Base-by-base conservation (phyloP, 1,284 basidiomycete genomes). In the Meira miltonrushii region DNA sequence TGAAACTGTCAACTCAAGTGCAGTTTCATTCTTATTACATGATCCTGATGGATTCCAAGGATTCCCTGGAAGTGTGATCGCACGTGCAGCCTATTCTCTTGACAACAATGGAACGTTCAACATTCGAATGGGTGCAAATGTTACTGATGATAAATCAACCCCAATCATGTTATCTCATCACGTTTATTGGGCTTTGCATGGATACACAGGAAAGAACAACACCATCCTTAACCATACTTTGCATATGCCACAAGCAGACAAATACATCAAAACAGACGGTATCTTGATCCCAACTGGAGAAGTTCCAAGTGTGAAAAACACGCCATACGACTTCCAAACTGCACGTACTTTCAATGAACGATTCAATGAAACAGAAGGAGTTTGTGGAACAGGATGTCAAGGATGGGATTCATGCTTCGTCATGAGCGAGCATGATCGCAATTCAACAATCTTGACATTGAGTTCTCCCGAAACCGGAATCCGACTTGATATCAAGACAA, bases 121-220 rank as follows among this genome's bases (percentile, higher is more conserved):
- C 4, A 68, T 71, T 38, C 54, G 57, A 56, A 61, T 78, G 44
- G 63, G 67, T 41, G 71, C 68, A 8, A 69, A 64, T 2, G 50
- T 53, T 11, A 60, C 2, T n/a, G 61, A 50, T 11, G 58, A 38
- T 19, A 61, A 64, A 39, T 43, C 58, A 19, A 74, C 74, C 17
- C 75, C 76, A 2, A 64, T 78, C 54, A 58, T 76, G 59, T 69
- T 78, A 33, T 73, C 72, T 1, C 68, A 67, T 12, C 75, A 78
- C 46, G 67, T 67, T 28, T 78, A 76, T 59, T 76, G 72, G 72
- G 73, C 73, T 40, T 53, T 77, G 25, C 68, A 62, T 7, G 72
- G 68, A 1, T 74, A 71, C 55, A 62, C 59, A 21, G 28, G 28
- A 33, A 65, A 60, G 43, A 60, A 61, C 0, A 49, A 62, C 1